Evolutionary conservation across 1,284 basidiomycete genomes (phyloP).

Genomic region (Malassezia restricta): DNA sequence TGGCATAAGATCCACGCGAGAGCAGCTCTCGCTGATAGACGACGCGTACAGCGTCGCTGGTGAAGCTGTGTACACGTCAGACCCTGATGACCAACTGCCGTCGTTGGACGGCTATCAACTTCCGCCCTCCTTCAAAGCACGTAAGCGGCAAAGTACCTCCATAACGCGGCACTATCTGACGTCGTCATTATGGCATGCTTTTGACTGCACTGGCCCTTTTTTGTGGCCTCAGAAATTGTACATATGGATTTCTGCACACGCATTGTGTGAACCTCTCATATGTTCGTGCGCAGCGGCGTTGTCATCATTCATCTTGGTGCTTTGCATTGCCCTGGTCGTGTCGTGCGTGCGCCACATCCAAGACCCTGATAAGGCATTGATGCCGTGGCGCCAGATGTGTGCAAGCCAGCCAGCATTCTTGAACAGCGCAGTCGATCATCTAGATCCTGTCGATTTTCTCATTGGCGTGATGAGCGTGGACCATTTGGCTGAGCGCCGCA

Average conservation of each 20-base stretch:
- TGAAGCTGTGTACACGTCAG: too few relatives aligned
- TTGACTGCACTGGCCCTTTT: background rate
- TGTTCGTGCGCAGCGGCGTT: background rate
- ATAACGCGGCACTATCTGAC: background rate
- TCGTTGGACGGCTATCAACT: background rate
- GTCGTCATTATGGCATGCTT: background rate
- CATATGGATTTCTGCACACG: background rate
- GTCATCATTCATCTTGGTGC: background rate
- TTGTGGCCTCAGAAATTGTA: background rate
- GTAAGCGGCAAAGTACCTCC: background rate
- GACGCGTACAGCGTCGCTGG: too few relatives aligned
- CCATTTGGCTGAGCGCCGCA: constrained; percentile 61
- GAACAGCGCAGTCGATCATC: constrained; percentile 51
- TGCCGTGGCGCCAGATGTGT: constrained; percentile 89
- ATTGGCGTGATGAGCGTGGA: constrained; percentile 86
- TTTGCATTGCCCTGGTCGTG: background rate
- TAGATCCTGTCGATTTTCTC: constrained; percentile 79
- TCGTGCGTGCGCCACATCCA: background rate
- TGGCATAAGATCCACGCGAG: too few relatives aligned
- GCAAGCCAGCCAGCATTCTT: constrained; percentile 51
- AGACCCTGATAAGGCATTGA: constrained; percentile 87
- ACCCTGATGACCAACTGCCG: too few relatives aligned
- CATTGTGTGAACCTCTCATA: background rate
- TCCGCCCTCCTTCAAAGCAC: background rate
- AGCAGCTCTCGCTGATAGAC: too few relatives aligned